phyloP scores from a whole-genome alignment of 768 basidiomycete genomes.

The Leucosporidium creatinivorum region DNA sequence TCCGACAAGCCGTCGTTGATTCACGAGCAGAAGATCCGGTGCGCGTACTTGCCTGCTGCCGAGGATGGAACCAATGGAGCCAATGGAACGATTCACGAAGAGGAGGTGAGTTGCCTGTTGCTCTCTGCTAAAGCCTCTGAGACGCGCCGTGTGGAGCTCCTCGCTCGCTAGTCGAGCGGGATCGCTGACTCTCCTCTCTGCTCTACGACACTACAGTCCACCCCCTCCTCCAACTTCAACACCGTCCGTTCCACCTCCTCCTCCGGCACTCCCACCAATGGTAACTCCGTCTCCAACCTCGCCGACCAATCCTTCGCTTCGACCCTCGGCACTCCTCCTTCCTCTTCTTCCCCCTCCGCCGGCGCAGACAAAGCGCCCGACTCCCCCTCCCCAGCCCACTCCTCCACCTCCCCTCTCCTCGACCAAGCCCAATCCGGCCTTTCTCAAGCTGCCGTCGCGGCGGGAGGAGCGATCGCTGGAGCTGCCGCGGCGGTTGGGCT shows the following conservation, averaged over 20 bases:
- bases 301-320: conserved; percentile 2
- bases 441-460: background rate
- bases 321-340: background rate
- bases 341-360: background rate
- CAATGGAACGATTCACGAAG: background rate
- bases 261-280: background rate
- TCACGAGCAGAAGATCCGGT: conserved; percentile 89
- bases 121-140: too few species aligned
- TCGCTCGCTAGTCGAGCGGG: background rate
- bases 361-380: background rate
- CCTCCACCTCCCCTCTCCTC: background rate
- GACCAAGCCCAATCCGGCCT: background rate
- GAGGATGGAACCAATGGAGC: conserved; percentile 48
- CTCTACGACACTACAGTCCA: background rate
- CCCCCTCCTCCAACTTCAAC: background rate
- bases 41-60: conserved; percentile 80
- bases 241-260: conserved; percentile 8
- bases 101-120: background rate
- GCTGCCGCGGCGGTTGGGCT: conserved; percentile 36
- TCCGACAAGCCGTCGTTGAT: conserved; percentile 43
- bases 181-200: too few species aligned
- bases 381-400: background rate
- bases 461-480: conserved; percentile 10
- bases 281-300: background rate
- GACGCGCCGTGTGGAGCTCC: too few species aligned